phyloP scores from a whole-genome alignment of 2,329 filamentous ascomycete species.

The Tolypocladium inflatum region DNA sequence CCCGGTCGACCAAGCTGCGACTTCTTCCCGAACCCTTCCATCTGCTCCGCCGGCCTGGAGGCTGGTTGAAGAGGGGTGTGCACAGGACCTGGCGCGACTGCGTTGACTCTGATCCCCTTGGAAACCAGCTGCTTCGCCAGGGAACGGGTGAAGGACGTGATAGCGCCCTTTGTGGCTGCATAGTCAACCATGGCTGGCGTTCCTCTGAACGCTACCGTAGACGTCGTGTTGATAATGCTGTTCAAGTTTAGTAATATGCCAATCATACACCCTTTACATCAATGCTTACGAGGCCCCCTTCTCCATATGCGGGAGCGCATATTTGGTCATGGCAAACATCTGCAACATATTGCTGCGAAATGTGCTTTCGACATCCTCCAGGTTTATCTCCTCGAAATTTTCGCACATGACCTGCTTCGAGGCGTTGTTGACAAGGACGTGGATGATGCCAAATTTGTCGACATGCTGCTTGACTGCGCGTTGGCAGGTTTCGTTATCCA shows the following conservation, averaged over 20 bases:
- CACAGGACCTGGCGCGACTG: conserved; percentile 31
- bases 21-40: conserved; percentile 32
- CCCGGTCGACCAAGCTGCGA: conserved; percentile 27
- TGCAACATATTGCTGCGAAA: conserved; percentile 48
- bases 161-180: conserved; percentile 47
- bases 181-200: conserved; percentile 43
- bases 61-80: conserved; percentile 34
- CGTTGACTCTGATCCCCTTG: conserved; percentile 47
- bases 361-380: conserved; percentile 43
- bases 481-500: conserved; percentile 38
- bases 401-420: conserved; percentile 44
- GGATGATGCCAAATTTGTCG: conserved; percentile 32
- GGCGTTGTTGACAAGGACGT: conserved; percentile 50
- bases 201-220: conserved; percentile 44
- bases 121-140: conserved; percentile 42
- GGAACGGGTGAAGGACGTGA: conserved; percentile 44
- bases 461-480: conserved; percentile 43
- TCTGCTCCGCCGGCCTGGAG: conserved; percentile 30
- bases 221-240: conserved; percentile 48
- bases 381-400: conserved; percentile 42
- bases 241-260: neutral
- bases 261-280: neutral
- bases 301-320: conserved; percentile 43
- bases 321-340: conserved; percentile 52
- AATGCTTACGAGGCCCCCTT: conserved; percentile 30